Conservation (phyloP, 2,329 filamentous ascomycete genomes). For the Beauveria pseudobassiana region DNA sequence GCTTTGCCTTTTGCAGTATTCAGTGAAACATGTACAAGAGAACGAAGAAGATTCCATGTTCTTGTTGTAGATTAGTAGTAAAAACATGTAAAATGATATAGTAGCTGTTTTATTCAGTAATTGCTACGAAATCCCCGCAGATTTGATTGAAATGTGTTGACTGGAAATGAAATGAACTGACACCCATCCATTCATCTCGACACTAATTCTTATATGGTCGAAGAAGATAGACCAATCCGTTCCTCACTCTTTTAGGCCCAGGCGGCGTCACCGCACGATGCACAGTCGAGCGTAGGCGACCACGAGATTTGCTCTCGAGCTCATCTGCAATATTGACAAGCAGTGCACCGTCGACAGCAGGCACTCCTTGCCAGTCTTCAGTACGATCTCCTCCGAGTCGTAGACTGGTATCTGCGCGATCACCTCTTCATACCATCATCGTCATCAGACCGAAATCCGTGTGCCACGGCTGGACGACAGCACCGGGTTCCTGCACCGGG, state of each 20-base stretch:
- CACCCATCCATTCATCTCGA: neutral
- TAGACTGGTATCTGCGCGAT: neutral
- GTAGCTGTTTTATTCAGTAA: neutral
- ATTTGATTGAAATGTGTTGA: too few relatives aligned
- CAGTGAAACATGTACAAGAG: too few relatives aligned
- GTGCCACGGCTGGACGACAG: slow-evolving; percentile 2
- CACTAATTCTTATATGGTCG: neutral
- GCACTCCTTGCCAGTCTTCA: slow-evolving; percentile 2
- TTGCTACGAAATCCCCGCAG: too few relatives aligned
- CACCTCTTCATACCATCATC: slow-evolving; percentile 4
- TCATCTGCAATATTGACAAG: slow-evolving; percentile 7
- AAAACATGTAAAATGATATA: too few relatives aligned
- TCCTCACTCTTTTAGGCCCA: neutral
- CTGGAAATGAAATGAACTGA: neutral
- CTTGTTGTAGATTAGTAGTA: too few relatives aligned
- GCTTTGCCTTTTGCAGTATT: too few relatives aligned
- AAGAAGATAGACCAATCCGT: slow-evolving; percentile 5
- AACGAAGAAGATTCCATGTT: too few relatives aligned
- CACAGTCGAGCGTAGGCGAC: neutral
- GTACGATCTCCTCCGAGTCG: neutral
- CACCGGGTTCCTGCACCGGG: slow-evolving; percentile 2
- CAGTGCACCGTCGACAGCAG: neutral
- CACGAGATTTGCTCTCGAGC: neutral
- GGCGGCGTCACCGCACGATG: neutral
- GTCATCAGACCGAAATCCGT: slow-evolving; percentile 6